These are phyloP conservation scores for Yarrowia bubula DNA, from an alignment of 805 yeast species.

Conservation along the genomic window DNA sequence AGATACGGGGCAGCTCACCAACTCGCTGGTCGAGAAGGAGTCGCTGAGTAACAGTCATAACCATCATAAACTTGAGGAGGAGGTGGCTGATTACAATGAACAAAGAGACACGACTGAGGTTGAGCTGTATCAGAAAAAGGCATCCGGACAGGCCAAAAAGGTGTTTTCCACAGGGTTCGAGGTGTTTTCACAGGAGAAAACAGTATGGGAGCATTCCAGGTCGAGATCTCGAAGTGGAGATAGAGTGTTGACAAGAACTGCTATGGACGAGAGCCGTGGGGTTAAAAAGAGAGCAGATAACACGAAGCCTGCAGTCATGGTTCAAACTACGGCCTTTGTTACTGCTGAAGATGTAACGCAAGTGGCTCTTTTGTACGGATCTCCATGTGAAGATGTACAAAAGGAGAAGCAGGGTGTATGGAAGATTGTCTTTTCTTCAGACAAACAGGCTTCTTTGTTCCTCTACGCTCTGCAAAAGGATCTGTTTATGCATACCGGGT, in stretches of 20 bases:
- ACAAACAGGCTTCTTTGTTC: not conserved
- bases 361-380: not conserved
- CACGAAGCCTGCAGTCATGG: not conserved
- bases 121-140: not conserved
- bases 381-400: not conserved
- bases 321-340: not conserved
- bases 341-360: not conserved
- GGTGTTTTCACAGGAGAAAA: not conserved
- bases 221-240: not conserved
- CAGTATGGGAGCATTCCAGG: not conserved
- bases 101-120: not conserved
- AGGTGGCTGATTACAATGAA: not conserved
- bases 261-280: too few species aligned
- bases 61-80: not conserved
- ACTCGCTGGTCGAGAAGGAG: not conserved
- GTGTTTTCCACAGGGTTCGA: not conserved
- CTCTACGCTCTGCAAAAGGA: constrained; percentile 2
- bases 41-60: not conserved
- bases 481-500: not conserved
- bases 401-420: not conserved
- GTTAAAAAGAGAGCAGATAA: too few species aligned
- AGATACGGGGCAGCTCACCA: not conserved
- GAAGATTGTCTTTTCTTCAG: not conserved
- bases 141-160: not conserved
- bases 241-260: not conserved